A percentile compares a stretch with the other conserved stretches of the same genome.
phyloP scores from a whole-genome alignment of 139 green algal species.

The Zygnema cylindricum region DNA sequence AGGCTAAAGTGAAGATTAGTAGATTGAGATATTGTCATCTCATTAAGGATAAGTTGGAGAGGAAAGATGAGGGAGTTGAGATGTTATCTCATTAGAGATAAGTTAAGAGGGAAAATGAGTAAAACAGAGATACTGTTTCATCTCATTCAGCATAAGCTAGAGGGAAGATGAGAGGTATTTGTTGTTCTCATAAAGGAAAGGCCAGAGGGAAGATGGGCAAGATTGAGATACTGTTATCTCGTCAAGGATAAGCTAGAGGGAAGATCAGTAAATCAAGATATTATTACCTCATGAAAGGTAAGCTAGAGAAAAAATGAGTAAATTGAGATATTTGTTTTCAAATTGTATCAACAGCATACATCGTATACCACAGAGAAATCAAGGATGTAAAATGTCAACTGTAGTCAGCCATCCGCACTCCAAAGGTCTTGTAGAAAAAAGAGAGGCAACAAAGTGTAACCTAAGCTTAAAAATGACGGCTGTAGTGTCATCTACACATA shows the following conservation, averaged over 20 bases:
- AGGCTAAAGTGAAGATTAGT: background rate
- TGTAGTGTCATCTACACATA: background rate
- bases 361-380: background rate
- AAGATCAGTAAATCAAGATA: too few relatives aligned
- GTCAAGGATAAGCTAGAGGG: too few relatives aligned
- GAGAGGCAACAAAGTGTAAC: background rate
- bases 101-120: background rate
- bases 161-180: too few relatives aligned
- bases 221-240: too few relatives aligned
- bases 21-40: background rate
- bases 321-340: too few relatives aligned
- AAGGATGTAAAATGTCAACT: background rate
- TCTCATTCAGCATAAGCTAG: too few relatives aligned
- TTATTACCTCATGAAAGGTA: too few relatives aligned
- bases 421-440: background rate
- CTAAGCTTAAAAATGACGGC: background rate
- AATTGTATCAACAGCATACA: background rate
- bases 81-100: background rate
- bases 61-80: background rate
- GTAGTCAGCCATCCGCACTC: background rate
- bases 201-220: too few relatives aligned
- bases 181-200: too few relatives aligned
- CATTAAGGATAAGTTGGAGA: background rate
- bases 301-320: too few relatives aligned
- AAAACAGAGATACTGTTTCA: too few relatives aligned